These are phyloP conservation scores for Fusarium subtropicale DNA, from an alignment of 2,329 filamentous ascomycete genomes.

Conservation along the genomic window DNA sequence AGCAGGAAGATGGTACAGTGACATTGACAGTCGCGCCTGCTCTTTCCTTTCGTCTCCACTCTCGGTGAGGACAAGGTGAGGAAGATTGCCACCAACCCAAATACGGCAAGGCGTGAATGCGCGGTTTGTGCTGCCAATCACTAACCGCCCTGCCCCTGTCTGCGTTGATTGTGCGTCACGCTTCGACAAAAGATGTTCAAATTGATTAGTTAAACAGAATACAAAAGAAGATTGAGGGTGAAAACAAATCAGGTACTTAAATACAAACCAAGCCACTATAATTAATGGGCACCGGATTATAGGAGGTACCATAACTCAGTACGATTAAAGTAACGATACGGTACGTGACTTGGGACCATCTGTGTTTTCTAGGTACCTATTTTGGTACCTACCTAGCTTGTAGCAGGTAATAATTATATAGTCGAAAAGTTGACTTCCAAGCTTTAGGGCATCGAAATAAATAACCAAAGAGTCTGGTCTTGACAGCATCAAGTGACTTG, in stretches of 20 bases:
- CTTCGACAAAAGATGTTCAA: not conserved
- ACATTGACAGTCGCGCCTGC: not conserved
- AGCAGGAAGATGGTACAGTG: not conserved
- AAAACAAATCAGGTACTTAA: not conserved
- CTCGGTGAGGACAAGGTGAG: slow-evolving; percentile 8
- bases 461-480: not conserved
- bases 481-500: not conserved
- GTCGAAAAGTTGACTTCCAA: not conserved
- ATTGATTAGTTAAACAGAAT: not conserved
- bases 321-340: not conserved
- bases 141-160: not conserved
- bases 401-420: too few species aligned
- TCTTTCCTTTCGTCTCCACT: not conserved
- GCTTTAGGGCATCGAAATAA: not conserved
- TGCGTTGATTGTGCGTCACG: slow-evolving; percentile 9
- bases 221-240: not conserved
- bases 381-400: too few species aligned
- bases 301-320: not conserved
- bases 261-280: not conserved
- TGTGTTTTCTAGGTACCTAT: not conserved
- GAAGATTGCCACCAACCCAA: not conserved
- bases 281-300: not conserved
- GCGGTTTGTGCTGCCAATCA: slow-evolving; percentile 3
- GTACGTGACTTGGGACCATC: not conserved
- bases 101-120: slow-evolving; percentile 10